These are phyloP conservation scores for Exutisphaerella laricina DNA, from an alignment of 2,329 filamentous ascomycete species.

Conservation along the genomic window DNA sequence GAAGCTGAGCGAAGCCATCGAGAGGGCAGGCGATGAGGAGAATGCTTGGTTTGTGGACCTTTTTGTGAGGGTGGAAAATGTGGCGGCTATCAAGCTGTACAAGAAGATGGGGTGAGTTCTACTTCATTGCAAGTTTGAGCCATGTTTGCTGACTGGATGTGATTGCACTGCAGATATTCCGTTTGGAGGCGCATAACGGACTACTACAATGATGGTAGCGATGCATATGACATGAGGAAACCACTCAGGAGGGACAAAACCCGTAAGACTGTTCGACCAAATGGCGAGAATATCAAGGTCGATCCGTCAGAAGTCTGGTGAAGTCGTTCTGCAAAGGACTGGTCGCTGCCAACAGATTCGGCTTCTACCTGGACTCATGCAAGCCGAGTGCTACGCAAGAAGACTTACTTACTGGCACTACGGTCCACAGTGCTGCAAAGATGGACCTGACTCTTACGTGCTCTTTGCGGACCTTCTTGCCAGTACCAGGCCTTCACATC, in stretches of 20 bases:
- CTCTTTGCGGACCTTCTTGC: too few species aligned
- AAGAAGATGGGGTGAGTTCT: constrained; percentile 68
- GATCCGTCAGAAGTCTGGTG: constrained; percentile 82
- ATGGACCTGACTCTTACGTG: too few species aligned
- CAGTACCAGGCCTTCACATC: too few species aligned
- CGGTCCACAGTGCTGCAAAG: too few species aligned
- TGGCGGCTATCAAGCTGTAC: constrained; percentile 82
- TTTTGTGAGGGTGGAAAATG: constrained; percentile 85
- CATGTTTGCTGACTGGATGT: constrained; percentile 2
- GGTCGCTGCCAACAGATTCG: neutral
- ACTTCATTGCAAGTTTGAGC: neutral
- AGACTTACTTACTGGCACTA: too few species aligned
- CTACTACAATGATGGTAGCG: constrained; percentile 93
- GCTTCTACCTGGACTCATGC: neutral
- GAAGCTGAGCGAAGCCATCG: constrained; percentile 72
- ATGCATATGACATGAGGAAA: constrained; percentile 97
- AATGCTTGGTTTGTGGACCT: constrained; percentile 93
- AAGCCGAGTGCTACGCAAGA: too few species aligned
- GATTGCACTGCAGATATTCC: constrained; percentile 51
- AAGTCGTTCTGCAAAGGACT: constrained; percentile 24
- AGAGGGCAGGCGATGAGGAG: constrained; percentile 73
- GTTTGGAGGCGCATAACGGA: constrained; percentile 83
- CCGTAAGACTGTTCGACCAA: constrained; percentile 67
- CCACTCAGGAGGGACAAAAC: constrained; percentile 74
- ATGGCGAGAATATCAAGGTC: constrained; percentile 75